phyloP scores from a whole-genome alignment of 169 alveolate species.

The Plasmodium blacklocki region DNA sequence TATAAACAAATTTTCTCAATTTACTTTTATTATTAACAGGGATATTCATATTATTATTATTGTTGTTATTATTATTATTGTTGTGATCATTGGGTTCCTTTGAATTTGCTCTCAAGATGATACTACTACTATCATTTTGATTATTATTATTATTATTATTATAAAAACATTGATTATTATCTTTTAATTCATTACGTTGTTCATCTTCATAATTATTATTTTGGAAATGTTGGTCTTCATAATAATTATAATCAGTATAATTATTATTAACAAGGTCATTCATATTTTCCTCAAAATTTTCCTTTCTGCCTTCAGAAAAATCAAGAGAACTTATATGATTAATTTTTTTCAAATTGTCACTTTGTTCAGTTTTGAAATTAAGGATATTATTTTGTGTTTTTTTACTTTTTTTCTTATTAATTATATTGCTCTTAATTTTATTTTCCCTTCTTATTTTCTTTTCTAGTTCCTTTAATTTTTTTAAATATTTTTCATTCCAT shows the following conservation, averaged over 20 bases:
- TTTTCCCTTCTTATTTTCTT: background rate
- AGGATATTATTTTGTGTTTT: background rate
- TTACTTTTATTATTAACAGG: background rate
- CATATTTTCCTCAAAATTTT: too few species aligned
- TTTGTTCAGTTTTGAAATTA: background rate
- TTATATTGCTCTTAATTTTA: background rate
- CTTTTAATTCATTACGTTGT: too few species aligned
- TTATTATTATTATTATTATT: too few species aligned
- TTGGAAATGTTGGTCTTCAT: too few species aligned
- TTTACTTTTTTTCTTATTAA: background rate
- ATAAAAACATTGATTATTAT: too few species aligned
- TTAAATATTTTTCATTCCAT: background rate
- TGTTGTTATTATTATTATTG: background rate
- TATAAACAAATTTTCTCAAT: conserved; percentile 42
- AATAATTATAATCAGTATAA: too few species aligned
- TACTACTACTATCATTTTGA: too few species aligned
- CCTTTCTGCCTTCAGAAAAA: too few species aligned
- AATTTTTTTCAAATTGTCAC: background rate
- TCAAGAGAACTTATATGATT: background rate
- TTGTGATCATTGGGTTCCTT: background rate
- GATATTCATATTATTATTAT: too few species aligned
- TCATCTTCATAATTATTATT: too few species aligned
- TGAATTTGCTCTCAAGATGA: too few species aligned
- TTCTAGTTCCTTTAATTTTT: background rate
- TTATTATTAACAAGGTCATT: too few species aligned